These are phyloP conservation scores for Rhododendron molle DNA, from an alignment of 148 eudicot species.

Conservation along the genomic window DNA sequence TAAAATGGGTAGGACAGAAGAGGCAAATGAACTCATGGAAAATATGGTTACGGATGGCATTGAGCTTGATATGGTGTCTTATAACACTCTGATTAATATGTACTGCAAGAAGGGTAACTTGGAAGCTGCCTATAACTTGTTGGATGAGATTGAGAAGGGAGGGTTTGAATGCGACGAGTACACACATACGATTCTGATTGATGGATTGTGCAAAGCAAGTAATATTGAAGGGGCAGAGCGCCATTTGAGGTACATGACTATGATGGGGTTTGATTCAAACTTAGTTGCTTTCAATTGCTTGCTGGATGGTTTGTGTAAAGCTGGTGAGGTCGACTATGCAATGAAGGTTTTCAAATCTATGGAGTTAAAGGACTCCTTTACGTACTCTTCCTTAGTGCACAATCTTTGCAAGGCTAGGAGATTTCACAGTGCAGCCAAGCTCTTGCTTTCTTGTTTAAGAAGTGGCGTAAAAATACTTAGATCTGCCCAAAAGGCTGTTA, in stretches of 20 bases:
- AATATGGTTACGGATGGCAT: slow-evolving; percentile 62
- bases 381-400: slow-evolving; percentile 78
- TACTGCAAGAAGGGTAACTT: slow-evolving; percentile 61
- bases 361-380: slow-evolving; percentile 73
- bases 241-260: slow-evolving; percentile 42
- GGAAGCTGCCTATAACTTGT: slow-evolving; percentile 49
- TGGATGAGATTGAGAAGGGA: slow-evolving; percentile 52
- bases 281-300: slow-evolving; percentile 68
- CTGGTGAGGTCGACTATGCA: slow-evolving; percentile 54
- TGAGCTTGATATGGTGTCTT: slow-evolving; percentile 59
- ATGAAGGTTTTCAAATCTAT: slow-evolving; percentile 55
- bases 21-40: slow-evolving; percentile 53
- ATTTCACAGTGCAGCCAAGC: slow-evolving; percentile 59
- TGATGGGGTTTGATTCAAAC: slow-evolving; percentile 41
- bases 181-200: slow-evolving; percentile 76
- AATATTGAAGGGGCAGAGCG: slow-evolving; percentile 52
- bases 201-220: slow-evolving; percentile 81
- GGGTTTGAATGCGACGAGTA: slow-evolving; percentile 63
- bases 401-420: slow-evolving; percentile 73
- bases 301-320: slow-evolving; percentile 62
- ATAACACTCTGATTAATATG: slow-evolving; percentile 70
- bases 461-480: slow-evolving; percentile 48
- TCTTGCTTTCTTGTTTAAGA: slow-evolving; percentile 63
- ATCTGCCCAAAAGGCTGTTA: slow-evolving; percentile 64
- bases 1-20: slow-evolving; percentile 47